Base-by-base conservation (phyloP, 2,329 filamentous ascomycete genomes). In the Coniella lustricola region DNA sequence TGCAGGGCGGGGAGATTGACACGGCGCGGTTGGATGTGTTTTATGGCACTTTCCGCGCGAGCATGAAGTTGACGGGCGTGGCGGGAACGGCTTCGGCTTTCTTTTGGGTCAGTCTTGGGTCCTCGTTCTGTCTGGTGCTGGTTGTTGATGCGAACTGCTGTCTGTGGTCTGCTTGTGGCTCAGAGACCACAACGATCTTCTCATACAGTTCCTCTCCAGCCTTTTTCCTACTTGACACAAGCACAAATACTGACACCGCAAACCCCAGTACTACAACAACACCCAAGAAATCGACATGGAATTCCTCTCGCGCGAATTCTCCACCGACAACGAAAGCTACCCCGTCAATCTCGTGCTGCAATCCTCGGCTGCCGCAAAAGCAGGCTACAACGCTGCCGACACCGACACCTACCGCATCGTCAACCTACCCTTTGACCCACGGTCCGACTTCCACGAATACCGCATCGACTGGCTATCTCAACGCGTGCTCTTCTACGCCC, bases 201-300 rank as follows among this genome's bases (percentile, higher is more conserved):
- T 34, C 35, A 17, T n/a, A n/a, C n/a, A n/a, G n/a, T n/a, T n/a
- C n/a, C n/a, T n/a, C n/a, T n/a, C n/a, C n/a, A n/a, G n/a, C n/a
- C n/a, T n/a, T n/a, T n/a, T n/a, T n/a, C n/a, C n/a, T n/a, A n/a
- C n/a, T n/a, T n/a, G n/a, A n/a, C n/a, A n/a, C n/a, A n/a, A n/a
- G n/a, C n/a, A n/a, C n/a, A n/a, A n/a, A n/a, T n/a, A n/a, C n/a
- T n/a, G n/a, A n/a, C n/a, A n/a, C n/a, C n/a, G n/a, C n/a, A n/a
- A n/a, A n/a, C n/a, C n/a, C n/a, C 53, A 87, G 84, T 90, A 87
- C 64, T 80, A 79, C 66, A 87, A 89, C 63, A 81, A 90, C 64
- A 85, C 83, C 1, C 82, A 87, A 59, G 86, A 90, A 59, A 88
- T 90, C 57, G 86, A 90, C 61, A 81, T 90, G 66, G 87, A 91